Base-by-base conservation (phyloP, 345 rosid genomes). In the Nasturtium officinale region DNA sequence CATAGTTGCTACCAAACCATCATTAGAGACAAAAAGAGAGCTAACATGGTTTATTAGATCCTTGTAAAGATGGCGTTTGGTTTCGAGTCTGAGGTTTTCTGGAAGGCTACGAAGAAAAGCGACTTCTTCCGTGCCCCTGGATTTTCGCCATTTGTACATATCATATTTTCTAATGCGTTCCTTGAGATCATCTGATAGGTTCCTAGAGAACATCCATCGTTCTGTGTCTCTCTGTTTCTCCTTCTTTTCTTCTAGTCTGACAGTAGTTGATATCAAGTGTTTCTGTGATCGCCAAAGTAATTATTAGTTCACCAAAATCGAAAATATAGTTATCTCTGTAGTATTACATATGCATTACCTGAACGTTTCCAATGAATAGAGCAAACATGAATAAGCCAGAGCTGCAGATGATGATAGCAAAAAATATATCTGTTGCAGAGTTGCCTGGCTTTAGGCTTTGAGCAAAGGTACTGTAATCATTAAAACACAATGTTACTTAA, bases 341-440 rank as follows among this genome's bases (percentile, higher is more conserved):
- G 38, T 28, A 26, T 9, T 51, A n/a, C n/a, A n/a, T n/a, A 42
- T 23, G 53, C 23, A 62, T 56, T 75, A 82, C 87, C 87, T 86
- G 86, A 87, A 84, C 84, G 38, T 86, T 86, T 52, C 90, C 87
- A 25, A 85, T 85, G 32, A 85, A 82, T 0, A 78, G 38, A 21
- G 87, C 75, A 59, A 85, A 85, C 56, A 85, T 77, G 53, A 83
- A 58, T 60, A 85, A 69, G 40, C 89, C 89, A 32, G 62, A 26
- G 20, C 77, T 74, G 25, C 82, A 57, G 15, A 83, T 80, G 76
- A 51, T 52, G 45, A 82, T 9, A 2, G 89, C 85, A 75, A 85
- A 82, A 12, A 67, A 2, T 9, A 80, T 65, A 43, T 85, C 87
- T 28, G 68, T 56, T 15, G 32, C 80, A 29, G 15, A 76, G 23